Evolutionary conservation across 2,329 filamentous ascomycete species (phyloP), one percentile per base, ranked within the genome.

Genomic region (Alternaria sp.): DNA sequence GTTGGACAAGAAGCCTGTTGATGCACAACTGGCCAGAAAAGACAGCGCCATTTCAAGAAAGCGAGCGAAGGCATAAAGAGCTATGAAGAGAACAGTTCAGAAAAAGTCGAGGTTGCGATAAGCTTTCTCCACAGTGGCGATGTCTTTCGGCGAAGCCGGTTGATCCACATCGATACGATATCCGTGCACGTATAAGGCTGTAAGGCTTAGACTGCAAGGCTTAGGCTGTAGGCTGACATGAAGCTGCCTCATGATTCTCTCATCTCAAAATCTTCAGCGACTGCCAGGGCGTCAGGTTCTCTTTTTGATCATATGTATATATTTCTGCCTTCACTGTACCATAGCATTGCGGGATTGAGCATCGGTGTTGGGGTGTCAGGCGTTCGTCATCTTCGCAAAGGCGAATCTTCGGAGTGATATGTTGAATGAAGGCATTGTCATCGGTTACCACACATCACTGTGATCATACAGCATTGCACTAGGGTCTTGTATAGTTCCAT

Each of bases 101-200:
- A 44, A 51, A 26, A 36, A 36, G 20, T 39, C 26, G 63, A 65
- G 26, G 58, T 68, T 51, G 52, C 30, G 58, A 57, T 54, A 65
- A 66, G 60, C 59, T 64, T 61, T 59, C 55, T 39, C 56, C 43
- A 57, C 54, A 60, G 66, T 65, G 62, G 66, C 63, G 38, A 57
- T 55, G 20, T 36, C 43, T 51, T 54, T 63, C 62, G 64, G 64
- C 57, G 55, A 54, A 36, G 24, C 55, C 51, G 55, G 55, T 12
- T 28, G 47, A n/a, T 52, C 34, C 32, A 54, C 38, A 24, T 20
- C 7, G 26, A 30, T 44, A 38, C 24, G 41, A 39, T 56, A 51
- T 57, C 58, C 39, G 62, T 63, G 57, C 61, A 30, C 54, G 16
- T 12, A 20, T 38, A 59, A 43, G 39, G 55, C 47, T 52, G 42